Percentiles rank a stretch among this genome's conserved stretches.
Evolutionary conservation across 805 yeast genomes (phyloP).

Genomic region (Blastobotrys attinorum): DNA sequence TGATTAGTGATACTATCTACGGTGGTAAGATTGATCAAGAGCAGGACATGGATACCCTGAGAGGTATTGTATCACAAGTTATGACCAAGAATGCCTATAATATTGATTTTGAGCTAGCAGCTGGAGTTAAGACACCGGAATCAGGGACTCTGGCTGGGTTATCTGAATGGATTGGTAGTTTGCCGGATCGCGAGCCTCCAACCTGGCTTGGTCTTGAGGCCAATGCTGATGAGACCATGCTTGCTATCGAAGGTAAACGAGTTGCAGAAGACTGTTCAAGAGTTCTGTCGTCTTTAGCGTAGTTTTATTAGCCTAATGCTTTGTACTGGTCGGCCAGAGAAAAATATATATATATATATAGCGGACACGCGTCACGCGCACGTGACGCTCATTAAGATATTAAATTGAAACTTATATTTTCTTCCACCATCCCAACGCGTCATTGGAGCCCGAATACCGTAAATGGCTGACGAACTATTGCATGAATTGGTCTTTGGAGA

Average conservation of each 20-base stretch:
- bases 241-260: slow-evolving; percentile 13
- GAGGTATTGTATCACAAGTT: slow-evolving; percentile 12
- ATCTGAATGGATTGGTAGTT: slow-evolving; percentile 40
- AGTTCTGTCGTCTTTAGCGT: neutral
- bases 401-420: too few relatives aligned
- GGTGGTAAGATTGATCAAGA: slow-evolving; percentile 38
- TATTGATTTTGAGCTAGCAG: slow-evolving; percentile 26
- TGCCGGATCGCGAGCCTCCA: slow-evolving; percentile 49
- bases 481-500: slow-evolving; percentile 3
- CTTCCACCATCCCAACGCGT: too few relatives aligned
- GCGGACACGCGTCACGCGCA: neutral
- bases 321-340: neutral
- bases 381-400: too few relatives aligned
- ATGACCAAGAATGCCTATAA: slow-evolving; percentile 18
- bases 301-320: neutral
- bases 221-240: slow-evolving; percentile 34
- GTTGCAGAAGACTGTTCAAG: neutral
- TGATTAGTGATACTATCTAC: slow-evolving; percentile 50
- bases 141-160: slow-evolving; percentile 32
- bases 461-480: neutral
- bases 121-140: slow-evolving; percentile 40
- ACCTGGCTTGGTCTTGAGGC: slow-evolving; percentile 46
- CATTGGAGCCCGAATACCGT: too few relatives aligned
- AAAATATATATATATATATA: too few relatives aligned
- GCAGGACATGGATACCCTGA: slow-evolving; percentile 16